These are phyloP conservation scores for Fagopyrum tataricum DNA, from an alignment of 148 eudicot species.

Conservation along the genomic window DNA sequence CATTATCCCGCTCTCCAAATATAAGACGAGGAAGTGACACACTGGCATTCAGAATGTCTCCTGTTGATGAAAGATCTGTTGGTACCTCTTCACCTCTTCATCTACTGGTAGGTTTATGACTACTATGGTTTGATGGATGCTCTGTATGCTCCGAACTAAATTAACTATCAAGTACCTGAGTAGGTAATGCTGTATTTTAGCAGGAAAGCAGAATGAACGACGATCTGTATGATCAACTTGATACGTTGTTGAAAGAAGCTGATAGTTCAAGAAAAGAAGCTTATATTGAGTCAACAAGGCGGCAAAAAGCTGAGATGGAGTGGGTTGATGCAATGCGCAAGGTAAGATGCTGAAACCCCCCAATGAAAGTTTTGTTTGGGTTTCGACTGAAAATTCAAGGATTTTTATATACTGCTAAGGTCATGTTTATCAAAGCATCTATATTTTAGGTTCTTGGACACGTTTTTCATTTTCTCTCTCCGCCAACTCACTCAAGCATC, in stretches of 20 bases:
- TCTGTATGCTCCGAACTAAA: neutral
- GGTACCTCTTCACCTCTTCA: neutral
- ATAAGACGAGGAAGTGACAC: neutral
- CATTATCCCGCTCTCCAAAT: neutral
- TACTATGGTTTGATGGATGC: neutral
- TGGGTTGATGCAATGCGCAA: slow-evolving; percentile 49
- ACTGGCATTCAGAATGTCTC: neutral
- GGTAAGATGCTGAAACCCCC: slow-evolving; percentile 27
- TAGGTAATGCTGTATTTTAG: slow-evolving; percentile 16
- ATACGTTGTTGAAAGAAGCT: slow-evolving; percentile 56
- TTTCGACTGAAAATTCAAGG: no score
- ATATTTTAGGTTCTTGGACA: no score
- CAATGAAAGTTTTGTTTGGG: neutral
- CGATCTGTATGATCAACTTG: slow-evolving; percentile 53
- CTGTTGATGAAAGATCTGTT: neutral
- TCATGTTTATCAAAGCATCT: neutral
- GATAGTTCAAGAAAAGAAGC: slow-evolving; percentile 54
- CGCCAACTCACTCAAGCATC: no score
- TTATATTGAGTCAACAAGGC: slow-evolving; percentile 62
- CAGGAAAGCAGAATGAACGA: slow-evolving; percentile 45
- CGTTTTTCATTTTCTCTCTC: no score
- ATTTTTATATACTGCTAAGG: no score
- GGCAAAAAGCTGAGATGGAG: slow-evolving; percentile 64
- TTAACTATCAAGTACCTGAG: neutral
- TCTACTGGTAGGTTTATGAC: slow-evolving; percentile 4